phyloP scores from a whole-genome alignment of 2,329 filamentous ascomycete species.

The Verticillium nonalfalfae region DNA sequence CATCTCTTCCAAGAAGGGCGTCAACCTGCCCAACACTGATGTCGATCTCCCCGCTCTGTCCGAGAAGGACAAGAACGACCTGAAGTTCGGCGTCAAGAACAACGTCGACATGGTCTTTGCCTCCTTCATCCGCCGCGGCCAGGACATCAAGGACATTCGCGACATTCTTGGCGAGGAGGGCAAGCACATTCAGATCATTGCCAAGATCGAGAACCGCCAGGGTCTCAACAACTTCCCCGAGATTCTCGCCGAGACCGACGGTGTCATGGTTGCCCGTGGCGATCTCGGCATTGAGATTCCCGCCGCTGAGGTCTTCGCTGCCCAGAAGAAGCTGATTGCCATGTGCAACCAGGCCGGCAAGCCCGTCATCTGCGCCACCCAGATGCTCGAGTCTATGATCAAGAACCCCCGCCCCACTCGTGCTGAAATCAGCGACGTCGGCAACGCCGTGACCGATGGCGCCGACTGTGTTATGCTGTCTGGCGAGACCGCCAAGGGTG shows the following conservation, averaged over 20 bases:
- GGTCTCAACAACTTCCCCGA: conserved; percentile 99
- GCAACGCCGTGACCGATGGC: conserved; percentile 95
- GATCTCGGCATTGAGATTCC: conserved; percentile 98
- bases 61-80: conserved; percentile 95
- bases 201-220: conserved; percentile 99
- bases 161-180: conserved; percentile 85
- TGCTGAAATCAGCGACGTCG: conserved; percentile 97
- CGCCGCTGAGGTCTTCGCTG: conserved; percentile 95
- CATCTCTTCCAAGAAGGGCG: conserved; percentile 98
- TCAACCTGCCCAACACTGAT: conserved; percentile 98
- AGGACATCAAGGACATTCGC: conserved; percentile 91
- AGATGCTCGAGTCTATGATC: conserved; percentile 99
- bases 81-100: conserved; percentile 96
- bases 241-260: conserved; percentile 92
- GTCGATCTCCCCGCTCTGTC: conserved; percentile 96
- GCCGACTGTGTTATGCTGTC: conserved; percentile 99
- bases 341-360: conserved; percentile 99
- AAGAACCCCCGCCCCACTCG: conserved; percentile 98
- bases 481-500: conserved; percentile 97
- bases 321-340: conserved; percentile 99
- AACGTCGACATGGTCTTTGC: conserved; percentile 98
- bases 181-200: conserved; percentile 97
- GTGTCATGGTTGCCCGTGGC: conserved; percentile 99
- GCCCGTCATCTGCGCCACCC: conserved; percentile 96
- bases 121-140: conserved; percentile 91